These are phyloP conservation scores for Hyaloscypha bicolor DNA, from an alignment of 495 filamentous ascomycete species.

Conservation along the genomic window DNA sequence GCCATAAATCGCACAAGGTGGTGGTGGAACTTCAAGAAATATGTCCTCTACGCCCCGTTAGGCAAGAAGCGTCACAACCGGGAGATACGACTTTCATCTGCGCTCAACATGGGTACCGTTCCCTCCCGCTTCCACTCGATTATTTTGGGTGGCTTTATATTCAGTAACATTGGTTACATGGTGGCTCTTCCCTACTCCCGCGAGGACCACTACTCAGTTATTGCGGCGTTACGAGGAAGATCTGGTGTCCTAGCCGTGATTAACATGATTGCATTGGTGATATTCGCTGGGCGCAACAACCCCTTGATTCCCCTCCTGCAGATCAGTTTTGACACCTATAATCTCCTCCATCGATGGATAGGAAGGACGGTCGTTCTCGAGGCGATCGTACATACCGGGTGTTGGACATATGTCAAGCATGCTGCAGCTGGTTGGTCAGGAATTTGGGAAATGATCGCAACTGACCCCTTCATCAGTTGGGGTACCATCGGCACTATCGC, in stretches of 20 bases:
- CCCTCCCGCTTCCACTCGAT: constrained; percentile 82
- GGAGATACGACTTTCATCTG: constrained; percentile 76
- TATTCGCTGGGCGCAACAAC: constrained; percentile 91
- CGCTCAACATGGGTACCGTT: constrained; percentile 80
- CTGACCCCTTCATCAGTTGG: constrained; percentile 59
- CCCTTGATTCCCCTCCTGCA: constrained; percentile 80
- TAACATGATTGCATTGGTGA: constrained; percentile 81
- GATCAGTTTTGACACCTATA: constrained; percentile 96
- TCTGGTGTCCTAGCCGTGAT: constrained; percentile 74
- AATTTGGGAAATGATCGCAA: constrained; percentile 48
- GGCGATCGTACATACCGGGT: constrained; percentile 70
- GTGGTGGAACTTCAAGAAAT: constrained; percentile 67
- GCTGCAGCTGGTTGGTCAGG: constrained; percentile 66
- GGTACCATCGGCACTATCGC: constrained; percentile 54
- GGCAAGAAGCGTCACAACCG: constrained; percentile 82
- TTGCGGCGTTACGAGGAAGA: constrained; percentile 68
- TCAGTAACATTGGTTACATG: constrained; percentile 67
- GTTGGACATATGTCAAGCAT: constrained; percentile 73
- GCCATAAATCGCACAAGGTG: constrained; percentile 46
- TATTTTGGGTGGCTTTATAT: constrained; percentile 64
- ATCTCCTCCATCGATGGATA: constrained; percentile 93
- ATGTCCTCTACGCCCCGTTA: constrained; percentile 83
- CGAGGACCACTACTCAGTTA: constrained; percentile 52
- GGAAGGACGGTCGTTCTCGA: constrained; percentile 84
- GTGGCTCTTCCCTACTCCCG: constrained; percentile 59